Evolutionary conservation across 2,329 filamentous ascomycete species (phyloP), one percentile per base, ranked within the genome.

Genomic region (Ascochyta lentis): DNA sequence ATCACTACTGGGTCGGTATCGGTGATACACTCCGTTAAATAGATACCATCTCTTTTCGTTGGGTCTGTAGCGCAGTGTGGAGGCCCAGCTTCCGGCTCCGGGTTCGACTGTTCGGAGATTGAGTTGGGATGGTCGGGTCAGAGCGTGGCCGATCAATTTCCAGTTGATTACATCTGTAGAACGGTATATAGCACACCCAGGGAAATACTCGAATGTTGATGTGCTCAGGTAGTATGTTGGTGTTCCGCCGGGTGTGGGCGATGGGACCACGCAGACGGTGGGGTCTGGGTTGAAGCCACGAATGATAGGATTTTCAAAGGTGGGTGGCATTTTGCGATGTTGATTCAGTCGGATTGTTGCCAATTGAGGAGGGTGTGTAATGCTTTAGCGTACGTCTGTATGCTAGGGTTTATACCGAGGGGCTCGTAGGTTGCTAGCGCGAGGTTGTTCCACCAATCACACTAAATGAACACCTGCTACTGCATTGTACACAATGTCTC

Each of bases 201-300:
- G 82, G 59, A 83, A 84, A 4, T 78, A 75, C 38, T 81, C 77
- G 56, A 84, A 85, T 0, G 79, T 82, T 0, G 83, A 84, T 0
- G 80, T 81, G 6, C 52, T 55, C 13, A 55, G 46, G 23, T 55
- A 55, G 27, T 49, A 55, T 15, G 46, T 55, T 41, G 52, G 40
- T 39, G 41, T 55, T 3, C 46, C 52, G 27, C 41, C 52, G 5
- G 46, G 46, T 9, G 46, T 46, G 13, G 46, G 22, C 7, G 52
- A 31, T 24, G 41, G 52, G 16, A 55, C 52, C 15, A 44, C 45
- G 16, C 52, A 55, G 31, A 83, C 76, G 3, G 78, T 80, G 0
- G 81, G 81, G 55, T 83, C 81, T 0, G 81, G 78, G 57, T 82
- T 77, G 69, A 78, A 83, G 3, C 81, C 81, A 0, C 79, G 78